These are phyloP conservation scores for Chaetomium cochliodes DNA, from an alignment of 495 filamentous ascomycete genomes.

Conservation along the genomic window DNA sequence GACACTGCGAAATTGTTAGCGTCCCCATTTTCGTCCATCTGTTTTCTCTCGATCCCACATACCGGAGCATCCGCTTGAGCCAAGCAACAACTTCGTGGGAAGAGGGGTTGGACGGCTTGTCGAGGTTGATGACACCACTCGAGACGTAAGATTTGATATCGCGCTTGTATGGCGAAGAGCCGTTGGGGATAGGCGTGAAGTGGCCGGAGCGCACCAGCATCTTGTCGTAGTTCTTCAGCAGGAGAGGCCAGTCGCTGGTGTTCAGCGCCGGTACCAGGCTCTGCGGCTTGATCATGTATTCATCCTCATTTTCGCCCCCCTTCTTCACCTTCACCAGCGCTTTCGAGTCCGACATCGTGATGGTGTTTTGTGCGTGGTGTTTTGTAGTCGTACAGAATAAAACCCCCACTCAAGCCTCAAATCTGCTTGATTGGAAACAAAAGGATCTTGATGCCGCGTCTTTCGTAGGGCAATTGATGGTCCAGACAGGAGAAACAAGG, in stretches of 20 bases:
- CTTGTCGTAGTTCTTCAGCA: conserved; percentile 90
- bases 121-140: conserved; percentile 91
- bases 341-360: conserved; percentile 22
- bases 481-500: neutral
- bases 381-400: neutral
- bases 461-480: conserved; percentile 8
- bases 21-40: neutral
- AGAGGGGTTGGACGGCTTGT: conserved; percentile 97
- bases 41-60: conserved; percentile 23
- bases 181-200: conserved; percentile 90
- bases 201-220: conserved; percentile 83
- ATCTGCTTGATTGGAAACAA: neutral
- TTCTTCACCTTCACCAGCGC: conserved; percentile 41
- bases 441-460: neutral
- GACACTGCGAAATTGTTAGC: conserved; percentile 55
- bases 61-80: conserved; percentile 96
- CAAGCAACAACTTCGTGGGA: conserved; percentile 98
- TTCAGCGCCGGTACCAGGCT: conserved; percentile 65
- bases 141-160: conserved; percentile 94
- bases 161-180: conserved; percentile 80
- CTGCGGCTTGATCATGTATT: conserved; percentile 84
- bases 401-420: conserved; percentile 10
- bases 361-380: conserved; percentile 6
- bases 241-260: conserved; percentile 79
- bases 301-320: conserved; percentile 52